Base-by-base conservation (phyloP, 345 rosid genomes). In the Eucalyptus erythrocorys region DNA sequence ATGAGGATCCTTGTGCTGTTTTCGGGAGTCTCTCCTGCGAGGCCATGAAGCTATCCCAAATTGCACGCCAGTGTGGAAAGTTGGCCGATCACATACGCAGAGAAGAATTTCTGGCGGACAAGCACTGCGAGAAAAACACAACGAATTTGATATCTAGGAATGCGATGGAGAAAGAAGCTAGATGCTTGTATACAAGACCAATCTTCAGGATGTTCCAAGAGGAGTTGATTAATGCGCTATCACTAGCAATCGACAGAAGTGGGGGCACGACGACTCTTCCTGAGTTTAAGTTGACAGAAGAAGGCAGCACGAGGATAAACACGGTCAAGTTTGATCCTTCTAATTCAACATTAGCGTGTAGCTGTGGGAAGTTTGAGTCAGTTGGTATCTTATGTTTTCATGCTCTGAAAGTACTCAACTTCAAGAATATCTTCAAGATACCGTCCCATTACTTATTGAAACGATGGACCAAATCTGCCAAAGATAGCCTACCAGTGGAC, bases 61-160 rank as follows among this genome's bases (percentile, higher is more conserved):
- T 59, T 59, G 66, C 66, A 26, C 14, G 1, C 6, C 4, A 3
- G 6, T 59, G 66, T 59, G 66, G 6, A 59, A 2, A 26, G 66
- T 1, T 1, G n/a, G 66, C 15, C 3, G 4, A 59, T 1, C 7
- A 5, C n/a, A 11, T 59, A 2, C 15, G 66, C n/a, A 26, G 2
- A 6, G 1, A 59, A 59, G 66, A 59, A 59, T 26, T 11, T 5
- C 0, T 0, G n/a, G 66, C 3, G 2, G 66, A 59, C 32, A 59
- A 2, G 30, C 6, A 2, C 30, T 24, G 61, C 61, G 30, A 55
- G 6, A 59, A 59, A 11, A 5, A 0, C 32, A 2, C 0, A 4
- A 2, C 4, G 2, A 59, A 11, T 59, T 57, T 57, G 64, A 5
- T 2, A 57, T 26, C 30, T 6, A 57, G 2, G 27, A 57, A 3